Base-by-base conservation (phyloP, 1,139 yeast species). In the Candida glucosophila region DNA sequence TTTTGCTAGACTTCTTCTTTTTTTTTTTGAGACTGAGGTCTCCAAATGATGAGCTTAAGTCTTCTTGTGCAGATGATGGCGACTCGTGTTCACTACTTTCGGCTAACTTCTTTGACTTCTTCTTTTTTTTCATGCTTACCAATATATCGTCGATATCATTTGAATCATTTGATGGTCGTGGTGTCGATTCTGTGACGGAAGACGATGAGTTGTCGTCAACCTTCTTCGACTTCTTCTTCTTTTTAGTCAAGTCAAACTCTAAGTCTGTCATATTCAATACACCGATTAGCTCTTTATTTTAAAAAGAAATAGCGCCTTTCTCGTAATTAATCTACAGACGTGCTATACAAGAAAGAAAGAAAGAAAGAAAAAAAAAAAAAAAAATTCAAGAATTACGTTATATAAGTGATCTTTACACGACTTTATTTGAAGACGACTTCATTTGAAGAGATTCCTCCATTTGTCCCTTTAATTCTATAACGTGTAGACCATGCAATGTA, bases 1-100 rank as follows among this genome's bases (percentile, higher is more conserved):
- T 69, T 37, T 72, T 66, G 22, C 67, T 58, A 40, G 73, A 58
- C 68, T 76, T 76, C 72, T 86, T 88, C 70, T 86, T 86, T 71
- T 88, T 88, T 69, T 86, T 85, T 52, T 75, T 77, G 52, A 85
- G 69, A 32, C 76, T 72, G 43, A 85, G 67, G 32, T 82, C 95
- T 22, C 79, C 90, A 31, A 79, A 66, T 16, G 76, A 71, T 22
- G 73, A 77, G 9, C 73, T 54, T 26, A 78, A 61, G 6, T 40
- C 49, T 6, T 49, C 53, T 22, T 59, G 63, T 4, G 65, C 58
- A 8, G 50, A 49, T 11, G 50, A 40, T 19, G 9, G 8, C 8
- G 44, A 57, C 12, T 49, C 56, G n/a, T 41, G 50, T 8, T 52
- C 60, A 12, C 43, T 55, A 22, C 37, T 54, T 29, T 50, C 60